Evolutionary conservation across 2,329 filamentous ascomycete species (phyloP).

Genomic region (Talaromyces verruculosus): DNA sequence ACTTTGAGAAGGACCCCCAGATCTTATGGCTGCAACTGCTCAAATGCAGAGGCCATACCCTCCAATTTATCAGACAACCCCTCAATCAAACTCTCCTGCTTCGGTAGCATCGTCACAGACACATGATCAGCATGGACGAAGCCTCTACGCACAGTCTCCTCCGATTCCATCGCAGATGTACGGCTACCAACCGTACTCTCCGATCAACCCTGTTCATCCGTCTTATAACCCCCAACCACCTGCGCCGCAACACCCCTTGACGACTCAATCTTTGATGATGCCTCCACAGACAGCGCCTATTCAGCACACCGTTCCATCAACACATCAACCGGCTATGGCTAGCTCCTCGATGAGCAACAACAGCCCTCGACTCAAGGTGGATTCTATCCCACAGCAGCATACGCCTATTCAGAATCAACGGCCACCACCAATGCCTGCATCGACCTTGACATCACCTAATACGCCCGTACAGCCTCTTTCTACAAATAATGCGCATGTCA

Average conservation of each 20-base stretch:
- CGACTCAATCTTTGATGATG: slow-evolving; percentile 57
- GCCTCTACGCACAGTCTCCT: slow-evolving; percentile 78
- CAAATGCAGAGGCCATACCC: slow-evolving; percentile 74
- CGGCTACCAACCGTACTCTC: slow-evolving; percentile 61
- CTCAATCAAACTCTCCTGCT: slow-evolving; percentile 90
- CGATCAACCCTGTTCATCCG: slow-evolving; percentile 54
- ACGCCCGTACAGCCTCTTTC: slow-evolving; percentile 16
- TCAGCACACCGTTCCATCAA: slow-evolving; percentile 29
- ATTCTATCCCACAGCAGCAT: slow-evolving; percentile 42
- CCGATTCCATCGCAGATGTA: slow-evolving; percentile 86
- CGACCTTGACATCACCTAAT: slow-evolving; percentile 16
- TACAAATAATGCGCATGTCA: slow-evolving; percentile 33
- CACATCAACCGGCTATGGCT: slow-evolving; percentile 42
- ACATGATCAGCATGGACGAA: slow-evolving; percentile 81
- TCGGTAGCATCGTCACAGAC: slow-evolving; percentile 86
- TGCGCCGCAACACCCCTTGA: slow-evolving; percentile 57
- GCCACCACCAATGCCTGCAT: slow-evolving; percentile 16
- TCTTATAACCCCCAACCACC: slow-evolving; percentile 58
- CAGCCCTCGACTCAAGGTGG: slow-evolving; percentile 56
- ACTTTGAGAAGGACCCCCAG: slow-evolving; percentile 65
- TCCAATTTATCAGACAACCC: slow-evolving; percentile 83
- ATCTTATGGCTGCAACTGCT: slow-evolving; percentile 64
- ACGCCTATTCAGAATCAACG: slow-evolving; percentile 26
- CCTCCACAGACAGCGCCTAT: slow-evolving; percentile 40
- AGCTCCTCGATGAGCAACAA: slow-evolving; percentile 63